Evolutionary conservation across 805 yeast species (phyloP), one percentile per base, ranked within the genome.

Genomic region (Myxozyma monticola): DNA sequence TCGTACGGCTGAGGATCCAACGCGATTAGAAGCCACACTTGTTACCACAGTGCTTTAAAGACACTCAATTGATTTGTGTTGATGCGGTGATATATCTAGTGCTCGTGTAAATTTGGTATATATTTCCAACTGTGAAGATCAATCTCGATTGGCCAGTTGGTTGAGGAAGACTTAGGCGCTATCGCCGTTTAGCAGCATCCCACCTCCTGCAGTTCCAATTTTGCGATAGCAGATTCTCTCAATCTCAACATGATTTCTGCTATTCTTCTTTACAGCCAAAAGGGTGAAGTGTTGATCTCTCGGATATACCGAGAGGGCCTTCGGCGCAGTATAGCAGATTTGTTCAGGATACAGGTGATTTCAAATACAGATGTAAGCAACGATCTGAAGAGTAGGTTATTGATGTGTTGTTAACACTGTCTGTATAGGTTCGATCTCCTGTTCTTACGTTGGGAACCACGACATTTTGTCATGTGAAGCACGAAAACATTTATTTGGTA

Each of bases 191-290:
- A n/a, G n/a, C n/a, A n/a, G n/a, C n/a, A n/a, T n/a, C n/a, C n/a
- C n/a, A n/a, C n/a, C n/a, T n/a, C n/a, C n/a, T n/a, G n/a, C n/a
- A n/a, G n/a, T n/a, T n/a, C n/a, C n/a, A n/a, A n/a, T n/a, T n/a
- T n/a, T n/a, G n/a, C n/a, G n/a, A n/a, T n/a, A n/a, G n/a, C n/a
- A n/a, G n/a, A n/a, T n/a, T n/a, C n/a, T n/a, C n/a, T n/a, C n/a
- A n/a, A n/a, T n/a, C n/a, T n/a, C n/a, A n/a, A n/a, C n/a, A 89
- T 90, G 96, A 83, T 91, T 49, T 78, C 88, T 42, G 96, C 88
- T 0, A 65, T 91, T n/a, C 80, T 90, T 60, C 72, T 91, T 14
- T 86, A 78, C 71, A 87, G 85, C 61, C 75, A 76, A 46, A 80
- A 84, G 52, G 98, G 97, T 4, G 97, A 90, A 65, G 81, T 88